Evolutionary conservation across 208 protist species (phyloP), one percentile per base, ranked within the genome.

Genomic region (Trypanosoma boissoni): DNA sequence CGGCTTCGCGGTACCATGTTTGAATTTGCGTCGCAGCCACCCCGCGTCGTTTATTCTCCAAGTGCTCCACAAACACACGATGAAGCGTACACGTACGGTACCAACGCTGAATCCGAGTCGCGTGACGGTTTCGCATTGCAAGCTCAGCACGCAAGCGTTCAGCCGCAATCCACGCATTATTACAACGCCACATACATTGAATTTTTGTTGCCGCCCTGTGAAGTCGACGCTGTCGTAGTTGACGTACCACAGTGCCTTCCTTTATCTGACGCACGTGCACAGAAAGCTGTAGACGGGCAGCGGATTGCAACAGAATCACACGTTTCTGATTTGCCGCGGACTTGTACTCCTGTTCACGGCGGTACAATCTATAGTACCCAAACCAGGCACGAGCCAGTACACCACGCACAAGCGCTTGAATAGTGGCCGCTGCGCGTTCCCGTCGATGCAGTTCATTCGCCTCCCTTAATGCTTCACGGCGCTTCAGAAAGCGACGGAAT

Each of bases 311-410:
- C 37, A 84, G n/a, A 9, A 66, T 66, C 39, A 92, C 58, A 34
- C 54, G 54, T 28, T 72, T 74, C 68, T 86, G 74, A 62, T 72
- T 91, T 36, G 64, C 80, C 20, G 85, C 83, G 3, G 77, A 84
- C 34, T 72, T 76, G 49, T 91, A 65, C 36, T 83, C 74, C 68
- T 89, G 77, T 29, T 92, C 68, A 31, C 80, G 80, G 21, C 79
- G 76, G 57, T 86, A 84, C n/a, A 64, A 74, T 23, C 80, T 80
- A 68, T 89, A 90, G 76, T 92, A 90, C 9, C 71, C 49, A 58
- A 91, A 90, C 86, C 86, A 94, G 39, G 86, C 82, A 6, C 90
- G 82, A 18, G 90, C 84, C 48, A 93, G 55, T 31, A 86, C 74
- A 43, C 90, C 90, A 34, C 90, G 90, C 48, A 91, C 51, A 18